Evolutionary conservation across 306 rosid genomes (phyloP), one percentile per base, ranked within the genome.

Genomic region (Quercus cerris): DNA sequence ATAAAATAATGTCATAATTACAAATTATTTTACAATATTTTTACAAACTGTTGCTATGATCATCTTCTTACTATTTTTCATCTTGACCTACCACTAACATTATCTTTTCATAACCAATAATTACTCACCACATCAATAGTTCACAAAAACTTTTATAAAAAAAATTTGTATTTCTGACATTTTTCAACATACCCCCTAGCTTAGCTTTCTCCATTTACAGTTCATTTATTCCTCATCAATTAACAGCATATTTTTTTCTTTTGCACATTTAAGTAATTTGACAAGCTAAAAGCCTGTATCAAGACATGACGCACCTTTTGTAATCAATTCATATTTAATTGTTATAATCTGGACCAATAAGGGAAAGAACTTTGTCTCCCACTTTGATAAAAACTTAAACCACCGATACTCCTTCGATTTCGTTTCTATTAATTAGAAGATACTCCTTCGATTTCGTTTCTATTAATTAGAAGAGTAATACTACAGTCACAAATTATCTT

Each of bases 401-500:
- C 64, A 58, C 64, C 64, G 22, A 10, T 1, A 1, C 15, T 22
- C 23, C 4, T 58, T 1, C 0, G 5, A 10, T 11, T 58, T 1
- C 0, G 5, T 22, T 58, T 58, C 6, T 3, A 11, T 9, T 22
- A 22, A 22, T 1, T 0, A 41, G 0, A 35, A 1, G 0, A 35
- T 1, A 1, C 15, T 22, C 23, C 4, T 58, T 1, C 0, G 5
- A 10, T 11, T 58, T 1, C 0, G 5, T 22, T 58, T 58, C 6
- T 3, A 11, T 9, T 22, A 22, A 22, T 1, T 0, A 41, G 0
- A 35, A 1, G 0, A 35, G 0, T 35, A 35, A 6, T 35, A 0
- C 0, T 8, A 41, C 0, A 2, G 0, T 0, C 0, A 41, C 1
- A 41, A 41, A 41, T 0, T 41, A 41, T 41, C 8, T 41, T 41